These are phyloP conservation scores for Colletotrichum higginsianum DNA, from an alignment of 2,329 filamentous ascomycete species.

Conservation along the genomic window DNA sequence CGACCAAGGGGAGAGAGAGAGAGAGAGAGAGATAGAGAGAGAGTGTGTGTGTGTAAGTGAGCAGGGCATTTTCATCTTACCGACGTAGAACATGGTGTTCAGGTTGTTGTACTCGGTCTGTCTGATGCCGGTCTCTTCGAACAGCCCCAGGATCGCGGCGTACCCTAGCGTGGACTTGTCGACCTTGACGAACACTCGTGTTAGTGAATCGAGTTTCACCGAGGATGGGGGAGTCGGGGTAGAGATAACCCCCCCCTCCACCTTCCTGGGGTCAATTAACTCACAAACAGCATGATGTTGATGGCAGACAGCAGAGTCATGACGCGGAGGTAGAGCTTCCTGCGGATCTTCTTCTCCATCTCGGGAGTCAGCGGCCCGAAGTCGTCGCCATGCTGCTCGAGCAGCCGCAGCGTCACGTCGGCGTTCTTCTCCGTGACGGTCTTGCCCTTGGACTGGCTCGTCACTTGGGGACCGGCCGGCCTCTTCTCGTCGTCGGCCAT, in stretches of 20 bases:
- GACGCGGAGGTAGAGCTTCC: constrained; percentile 53
- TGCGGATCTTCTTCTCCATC: constrained; percentile 49
- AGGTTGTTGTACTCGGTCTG: constrained; percentile 58
- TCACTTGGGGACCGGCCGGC: constrained; percentile 10
- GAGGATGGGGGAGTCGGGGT: no score
- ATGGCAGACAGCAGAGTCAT: constrained; percentile 52
- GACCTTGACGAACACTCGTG: constrained; percentile 46
- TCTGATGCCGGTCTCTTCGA: constrained; percentile 56
- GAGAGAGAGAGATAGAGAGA: no score
- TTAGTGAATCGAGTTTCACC: background rate
- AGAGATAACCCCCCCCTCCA: background rate
- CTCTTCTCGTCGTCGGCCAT: constrained; percentile 35
- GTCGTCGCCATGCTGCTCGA: constrained; percentile 53
- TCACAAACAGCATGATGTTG: constrained; percentile 55
- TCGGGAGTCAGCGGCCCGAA: constrained; percentile 52
- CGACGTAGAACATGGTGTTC: constrained; percentile 59
- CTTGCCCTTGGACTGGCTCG: constrained; percentile 21
- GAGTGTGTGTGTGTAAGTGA: no score
- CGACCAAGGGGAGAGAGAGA: background rate
- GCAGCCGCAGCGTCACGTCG: constrained; percentile 53
- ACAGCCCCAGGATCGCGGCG: constrained; percentile 57
- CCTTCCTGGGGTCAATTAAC: constrained; percentile 29
- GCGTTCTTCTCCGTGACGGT: constrained; percentile 48
- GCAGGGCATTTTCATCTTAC: constrained; percentile 44
- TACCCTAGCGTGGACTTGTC: constrained; percentile 59